Conservation (phyloP, 495 filamentous ascomycete species). For the Amniculicola lignicola region DNA sequence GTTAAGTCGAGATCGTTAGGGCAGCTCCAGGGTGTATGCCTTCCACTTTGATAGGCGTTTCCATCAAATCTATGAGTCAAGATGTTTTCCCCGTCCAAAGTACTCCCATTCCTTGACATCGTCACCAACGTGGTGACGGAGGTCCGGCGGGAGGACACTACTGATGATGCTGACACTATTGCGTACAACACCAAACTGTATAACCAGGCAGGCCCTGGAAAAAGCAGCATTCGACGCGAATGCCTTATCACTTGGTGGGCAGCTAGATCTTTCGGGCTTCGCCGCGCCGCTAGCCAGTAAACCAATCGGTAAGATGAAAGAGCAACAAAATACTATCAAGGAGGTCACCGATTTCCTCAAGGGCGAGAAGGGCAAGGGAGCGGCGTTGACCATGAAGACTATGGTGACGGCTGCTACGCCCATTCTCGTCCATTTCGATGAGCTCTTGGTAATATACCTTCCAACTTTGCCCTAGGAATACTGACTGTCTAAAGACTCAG, state of each 20-base stretch:
- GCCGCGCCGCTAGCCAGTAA: conserved; percentile 9
- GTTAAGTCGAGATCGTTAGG: conserved; percentile 10
- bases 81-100: conserved; percentile 11
- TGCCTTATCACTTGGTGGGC: conserved; percentile 9
- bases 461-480: conserved; percentile 6
- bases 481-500: conserved; percentile 11
- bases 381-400: conserved; percentile 11
- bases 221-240: conserved; percentile 8
- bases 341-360: conserved; percentile 12
- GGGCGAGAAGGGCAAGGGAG: conserved; percentile 11
- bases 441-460: conserved; percentile 12
- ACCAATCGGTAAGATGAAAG: conserved; percentile 12
- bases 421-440: conserved; percentile 8
- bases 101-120: conserved; percentile 10
- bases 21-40: conserved; percentile 4
- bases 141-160: conserved; percentile 11
- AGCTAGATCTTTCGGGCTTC: conserved; percentile 5
- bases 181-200: conserved; percentile 10
- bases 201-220: conserved; percentile 7
- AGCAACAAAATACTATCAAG: conserved; percentile 8
- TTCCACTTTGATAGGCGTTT: conserved; percentile 10
- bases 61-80: conserved; percentile 10
- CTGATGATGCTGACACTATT: conserved; percentile 12
- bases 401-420: conserved; percentile 8
- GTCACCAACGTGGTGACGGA: conserved; percentile 11